A percentile compares a stretch with the other conserved stretches of the same genome.
These are phyloP conservation scores for Colletotrichum liriopes DNA, from an alignment of 2,329 filamentous ascomycete species.

Conservation along the genomic window DNA sequence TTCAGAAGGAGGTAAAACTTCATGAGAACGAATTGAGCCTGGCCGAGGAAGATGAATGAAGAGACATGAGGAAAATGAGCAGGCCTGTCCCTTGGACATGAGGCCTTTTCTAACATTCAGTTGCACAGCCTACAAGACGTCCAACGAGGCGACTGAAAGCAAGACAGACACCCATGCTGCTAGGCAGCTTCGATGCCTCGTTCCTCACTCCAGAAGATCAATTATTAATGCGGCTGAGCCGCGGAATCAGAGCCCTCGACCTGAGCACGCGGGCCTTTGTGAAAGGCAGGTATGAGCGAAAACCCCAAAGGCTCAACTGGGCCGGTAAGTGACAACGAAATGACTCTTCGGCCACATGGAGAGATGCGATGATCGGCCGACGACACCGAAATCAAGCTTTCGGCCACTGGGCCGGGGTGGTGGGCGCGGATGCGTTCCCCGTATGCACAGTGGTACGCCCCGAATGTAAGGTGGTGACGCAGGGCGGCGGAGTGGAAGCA, in stretches of 20 bases:
- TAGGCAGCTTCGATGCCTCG: slow-evolving; percentile 21
- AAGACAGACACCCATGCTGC: background rate
- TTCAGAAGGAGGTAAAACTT: background rate
- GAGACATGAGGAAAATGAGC: background rate
- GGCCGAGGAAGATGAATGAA: background rate
- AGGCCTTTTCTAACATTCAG: slow-evolving; percentile 14
- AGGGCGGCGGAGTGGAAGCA: slow-evolving; percentile 16
- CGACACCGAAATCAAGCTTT: slow-evolving; percentile 38
- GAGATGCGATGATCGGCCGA: slow-evolving; percentile 26
- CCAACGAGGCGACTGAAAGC: slow-evolving; percentile 6
- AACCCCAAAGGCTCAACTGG: background rate
- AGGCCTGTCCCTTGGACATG: background rate
- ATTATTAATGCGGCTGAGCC: slow-evolving; percentile 36
- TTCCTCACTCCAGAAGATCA: background rate
- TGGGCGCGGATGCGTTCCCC: slow-evolving; percentile 25
- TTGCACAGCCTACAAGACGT: slow-evolving; percentile 7
- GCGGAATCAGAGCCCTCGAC: background rate
- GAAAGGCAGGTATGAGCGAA: background rate
- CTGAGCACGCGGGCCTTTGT: background rate
- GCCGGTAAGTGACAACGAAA: background rate
- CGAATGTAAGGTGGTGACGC: slow-evolving; percentile 28
- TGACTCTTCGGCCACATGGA: slow-evolving; percentile 12
- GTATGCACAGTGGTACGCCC: slow-evolving; percentile 37
- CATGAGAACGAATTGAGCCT: background rate
- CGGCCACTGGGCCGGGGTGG: slow-evolving; percentile 11